phyloP scores from a whole-genome alignment of 371 early-diverging fungal genomes.

The Mortierella sp. region DNA sequence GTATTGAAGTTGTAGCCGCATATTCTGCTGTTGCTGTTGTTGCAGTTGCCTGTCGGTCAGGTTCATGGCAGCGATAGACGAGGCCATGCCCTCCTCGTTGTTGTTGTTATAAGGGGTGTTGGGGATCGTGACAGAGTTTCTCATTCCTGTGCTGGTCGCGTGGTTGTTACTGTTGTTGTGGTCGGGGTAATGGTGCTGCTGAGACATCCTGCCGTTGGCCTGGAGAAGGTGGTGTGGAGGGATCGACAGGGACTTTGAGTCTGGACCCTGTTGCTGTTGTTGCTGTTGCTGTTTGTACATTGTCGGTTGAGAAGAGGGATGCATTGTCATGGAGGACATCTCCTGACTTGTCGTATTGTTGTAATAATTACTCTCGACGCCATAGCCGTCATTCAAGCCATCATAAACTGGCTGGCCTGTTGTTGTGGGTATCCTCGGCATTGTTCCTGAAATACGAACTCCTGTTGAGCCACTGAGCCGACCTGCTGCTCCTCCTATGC shows the following conservation, averaged over 20 bases:
- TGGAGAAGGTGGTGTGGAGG: conserved; percentile 7
- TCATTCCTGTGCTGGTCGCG: conserved; percentile 15
- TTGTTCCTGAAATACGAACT: conserved; percentile 6
- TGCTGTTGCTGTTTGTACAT: conserved; percentile 32
- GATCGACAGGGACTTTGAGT: background rate
- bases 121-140: conserved; percentile 13
- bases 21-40: conserved; percentile 9
- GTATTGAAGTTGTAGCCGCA: background rate
- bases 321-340: conserved; percentile 16
- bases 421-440: background rate
- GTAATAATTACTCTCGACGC: background rate
- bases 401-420: background rate
- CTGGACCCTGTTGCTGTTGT: conserved; percentile 17
- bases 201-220: conserved; percentile 4
- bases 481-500: background rate
- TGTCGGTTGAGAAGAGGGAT: conserved; percentile 6
- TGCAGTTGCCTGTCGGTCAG: conserved; percentile 13
- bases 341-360: conserved; percentile 23
- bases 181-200: conserved; percentile 7
- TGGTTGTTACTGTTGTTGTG: conserved; percentile 14
- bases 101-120: conserved; percentile 18
- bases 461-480: background rate
- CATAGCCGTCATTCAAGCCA: background rate
- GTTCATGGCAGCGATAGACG: conserved; percentile 36
- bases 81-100: conserved; percentile 14